Evolutionary conservation across 2,329 filamentous ascomycete genomes (phyloP).

Genomic region (Aspergillus sp.): DNA sequence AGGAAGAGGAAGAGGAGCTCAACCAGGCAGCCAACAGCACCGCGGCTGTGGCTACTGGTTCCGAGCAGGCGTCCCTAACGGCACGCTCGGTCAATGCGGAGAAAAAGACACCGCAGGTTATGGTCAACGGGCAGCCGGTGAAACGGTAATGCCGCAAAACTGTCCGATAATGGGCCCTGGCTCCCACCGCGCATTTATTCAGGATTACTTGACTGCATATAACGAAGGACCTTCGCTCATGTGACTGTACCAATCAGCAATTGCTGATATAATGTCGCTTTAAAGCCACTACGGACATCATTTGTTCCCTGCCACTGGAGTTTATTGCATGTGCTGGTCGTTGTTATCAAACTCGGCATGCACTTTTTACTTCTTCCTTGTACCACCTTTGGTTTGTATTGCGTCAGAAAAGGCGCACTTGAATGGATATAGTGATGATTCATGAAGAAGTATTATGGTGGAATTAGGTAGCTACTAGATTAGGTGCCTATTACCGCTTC

Average conservation of each 20-base stretch:
- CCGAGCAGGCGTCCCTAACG: constrained; percentile 20
- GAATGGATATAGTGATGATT: constrained; percentile 15
- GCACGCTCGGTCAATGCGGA: constrained; percentile 28
- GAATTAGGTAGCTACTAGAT: constrained; percentile 1
- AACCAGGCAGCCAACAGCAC: constrained; percentile 21
- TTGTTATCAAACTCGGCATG: not conserved
- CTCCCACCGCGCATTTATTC: not conserved
- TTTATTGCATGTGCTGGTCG: constrained; percentile 9
- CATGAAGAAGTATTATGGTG: constrained; percentile 8
- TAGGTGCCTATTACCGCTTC: not conserved
- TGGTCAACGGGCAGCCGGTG: constrained; percentile 41
- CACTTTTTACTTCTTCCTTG: not conserved
- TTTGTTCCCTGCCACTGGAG: not conserved
- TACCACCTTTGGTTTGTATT: constrained; percentile 4
- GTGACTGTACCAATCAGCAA: not conserved
- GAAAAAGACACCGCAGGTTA: constrained; percentile 35
- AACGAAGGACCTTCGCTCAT: not conserved
- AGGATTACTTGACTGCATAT: not conserved
- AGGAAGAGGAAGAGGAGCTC: constrained; percentile 38
- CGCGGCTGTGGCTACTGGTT: constrained; percentile 28
- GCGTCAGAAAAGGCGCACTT: not conserved
- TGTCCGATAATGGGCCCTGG: not conserved
- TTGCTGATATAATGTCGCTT: constrained; percentile 1
- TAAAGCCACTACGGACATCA: not conserved
- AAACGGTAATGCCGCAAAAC: constrained; percentile 2